Percentiles rank a stretch among this genome's conserved stretches.
Conservation (phyloP, 2,329 filamentous ascomycete genomes). For the Peltaster fructicola region DNA sequence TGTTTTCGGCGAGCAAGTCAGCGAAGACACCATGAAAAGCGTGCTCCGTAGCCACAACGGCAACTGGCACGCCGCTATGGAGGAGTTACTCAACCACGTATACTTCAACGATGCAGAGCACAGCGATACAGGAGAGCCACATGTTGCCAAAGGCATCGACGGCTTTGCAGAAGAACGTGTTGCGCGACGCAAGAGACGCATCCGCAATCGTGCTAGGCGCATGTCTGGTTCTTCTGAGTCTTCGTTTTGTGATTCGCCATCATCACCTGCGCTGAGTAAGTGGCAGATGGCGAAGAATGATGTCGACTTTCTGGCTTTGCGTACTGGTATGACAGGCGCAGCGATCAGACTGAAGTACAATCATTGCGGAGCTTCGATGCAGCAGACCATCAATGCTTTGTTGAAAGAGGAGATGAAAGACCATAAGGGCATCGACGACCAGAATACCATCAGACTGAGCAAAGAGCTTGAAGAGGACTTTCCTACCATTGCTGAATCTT, state of each 20-base stretch:
- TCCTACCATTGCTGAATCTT: conserved; percentile 29
- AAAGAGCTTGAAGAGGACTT: conserved; percentile 38
- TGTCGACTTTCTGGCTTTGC: conserved; percentile 41
- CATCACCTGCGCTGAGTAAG: conserved; percentile 26
- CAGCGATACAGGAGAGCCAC: conserved; percentile 24
- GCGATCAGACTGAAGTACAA: conserved; percentile 41
- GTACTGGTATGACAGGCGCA: conserved; percentile 29
- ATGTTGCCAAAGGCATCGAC: conserved; percentile 55
- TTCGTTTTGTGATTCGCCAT: no score
- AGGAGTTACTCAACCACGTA: conserved; percentile 62
- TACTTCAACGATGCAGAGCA: conserved; percentile 53
- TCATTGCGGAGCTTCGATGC: conserved; percentile 36
- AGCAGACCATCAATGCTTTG: conserved; percentile 37
- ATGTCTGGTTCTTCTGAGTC: no score
- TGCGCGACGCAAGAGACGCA: conserved; percentile 25
- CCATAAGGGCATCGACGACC: conserved; percentile 20
- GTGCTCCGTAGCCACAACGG: conserved; percentile 50
- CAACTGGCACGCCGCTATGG: conserved; percentile 52
- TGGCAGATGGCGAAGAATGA: conserved; percentile 42
- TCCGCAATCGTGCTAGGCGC: conserved; percentile 21
- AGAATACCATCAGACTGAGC: conserved; percentile 30
- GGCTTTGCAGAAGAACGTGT: conserved; percentile 50
- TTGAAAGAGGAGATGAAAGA: conserved; percentile 30
- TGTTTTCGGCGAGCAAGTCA: conserved; percentile 52
- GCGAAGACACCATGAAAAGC: conserved; percentile 45